Percentiles rank a stretch among this genome's conserved stretches.
Conservation (phyloP, 2,329 filamentous ascomycete species). For the Neopestalotiopsis sp. region DNA sequence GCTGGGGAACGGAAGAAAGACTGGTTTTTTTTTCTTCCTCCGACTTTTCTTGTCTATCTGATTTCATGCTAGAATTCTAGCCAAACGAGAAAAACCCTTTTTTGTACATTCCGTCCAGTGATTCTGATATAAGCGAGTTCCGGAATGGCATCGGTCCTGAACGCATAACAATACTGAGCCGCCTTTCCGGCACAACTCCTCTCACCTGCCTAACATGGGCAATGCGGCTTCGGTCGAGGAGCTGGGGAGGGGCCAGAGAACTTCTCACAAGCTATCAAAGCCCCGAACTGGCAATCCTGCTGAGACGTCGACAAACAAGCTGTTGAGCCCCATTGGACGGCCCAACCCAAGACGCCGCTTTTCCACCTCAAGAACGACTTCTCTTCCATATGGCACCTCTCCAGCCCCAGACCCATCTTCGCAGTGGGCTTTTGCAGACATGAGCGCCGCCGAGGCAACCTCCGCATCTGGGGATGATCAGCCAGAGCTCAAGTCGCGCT, state of each 20-base stretch:
- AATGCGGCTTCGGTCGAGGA: constrained; percentile 54
- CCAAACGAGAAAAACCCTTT: not conserved
- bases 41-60: not conserved
- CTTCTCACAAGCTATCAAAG: constrained; percentile 57
- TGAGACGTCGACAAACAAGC: constrained; percentile 41
- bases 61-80: not conserved
- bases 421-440: constrained; percentile 17
- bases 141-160: not conserved
- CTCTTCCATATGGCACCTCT: constrained; percentile 28
- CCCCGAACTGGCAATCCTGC: constrained; percentile 46
- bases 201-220: constrained; percentile 47
- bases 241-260: constrained; percentile 38
- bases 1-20: not conserved
- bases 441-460: constrained; percentile 5
- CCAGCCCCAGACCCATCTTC: constrained; percentile 26
- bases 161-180: constrained; percentile 10
- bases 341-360: constrained; percentile 36
- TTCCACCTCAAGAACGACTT: constrained; percentile 33
- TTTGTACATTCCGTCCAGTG: not conserved
- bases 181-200: constrained; percentile 24
- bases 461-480: constrained; percentile 19
- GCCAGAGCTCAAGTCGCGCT: not conserved
- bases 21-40: not conserved
- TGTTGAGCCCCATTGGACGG: constrained; percentile 42
- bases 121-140: not conserved